Percentiles rank a stretch among this genome's conserved stretches.
These are phyloP conservation scores for Begonia masoniana DNA, from an alignment of 306 rosid genomes.

Conservation along the genomic window DNA sequence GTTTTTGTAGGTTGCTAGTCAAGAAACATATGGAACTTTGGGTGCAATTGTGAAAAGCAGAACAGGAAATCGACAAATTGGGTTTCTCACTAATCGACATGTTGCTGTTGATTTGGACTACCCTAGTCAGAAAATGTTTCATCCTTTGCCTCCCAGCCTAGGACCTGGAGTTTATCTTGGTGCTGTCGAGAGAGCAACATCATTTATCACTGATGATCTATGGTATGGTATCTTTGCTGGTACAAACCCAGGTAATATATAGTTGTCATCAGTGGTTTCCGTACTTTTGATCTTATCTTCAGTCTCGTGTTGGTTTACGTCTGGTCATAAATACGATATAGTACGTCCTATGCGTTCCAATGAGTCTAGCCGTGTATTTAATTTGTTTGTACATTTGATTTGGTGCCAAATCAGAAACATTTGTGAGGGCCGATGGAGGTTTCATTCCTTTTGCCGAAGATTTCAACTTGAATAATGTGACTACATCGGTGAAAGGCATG, in stretches of 20 bases:
- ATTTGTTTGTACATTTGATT: constrained; percentile 10
- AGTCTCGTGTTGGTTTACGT: no score
- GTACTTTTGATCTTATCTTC: constrained; percentile 4
- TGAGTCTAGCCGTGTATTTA: background rate
- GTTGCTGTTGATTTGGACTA: constrained; percentile 98
- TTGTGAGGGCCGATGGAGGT: constrained; percentile 98
- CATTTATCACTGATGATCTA: constrained; percentile 89
- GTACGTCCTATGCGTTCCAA: no score
- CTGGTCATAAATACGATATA: background rate
- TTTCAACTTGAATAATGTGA: constrained; percentile 54
- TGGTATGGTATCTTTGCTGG: constrained; percentile 99
- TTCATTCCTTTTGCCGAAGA: constrained; percentile 90
- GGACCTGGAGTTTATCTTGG: constrained; percentile 99
- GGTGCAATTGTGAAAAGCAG: constrained; percentile 96
- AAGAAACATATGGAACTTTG: constrained; percentile 90
- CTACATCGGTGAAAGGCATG: constrained; percentile 65
- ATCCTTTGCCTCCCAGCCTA: constrained; percentile 95
- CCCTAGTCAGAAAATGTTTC: constrained; percentile 99
- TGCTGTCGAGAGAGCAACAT: constrained; percentile 98
- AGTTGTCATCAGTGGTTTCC: constrained; percentile 11
- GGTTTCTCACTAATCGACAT: constrained; percentile 94
- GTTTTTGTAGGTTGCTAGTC: constrained; percentile 81
- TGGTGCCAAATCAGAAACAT: constrained; percentile 77
- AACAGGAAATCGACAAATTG: constrained; percentile 81
- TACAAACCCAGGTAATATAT: constrained; percentile 83